phyloP scores from a whole-genome alignment of 2,329 filamentous ascomycete species.

The Colletotrichum chlorophyti region DNA sequence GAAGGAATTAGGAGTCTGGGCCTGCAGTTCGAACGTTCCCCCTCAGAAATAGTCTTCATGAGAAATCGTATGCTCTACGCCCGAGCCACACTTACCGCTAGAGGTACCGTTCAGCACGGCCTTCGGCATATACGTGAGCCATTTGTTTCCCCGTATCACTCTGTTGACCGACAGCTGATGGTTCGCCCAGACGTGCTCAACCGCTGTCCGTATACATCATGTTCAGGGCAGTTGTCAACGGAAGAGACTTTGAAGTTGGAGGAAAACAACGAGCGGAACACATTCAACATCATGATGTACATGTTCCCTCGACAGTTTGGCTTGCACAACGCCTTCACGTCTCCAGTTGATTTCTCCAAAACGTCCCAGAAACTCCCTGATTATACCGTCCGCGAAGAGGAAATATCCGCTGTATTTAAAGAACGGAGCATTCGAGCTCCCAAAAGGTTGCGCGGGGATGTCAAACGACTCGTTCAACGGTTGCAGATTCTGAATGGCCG shows the following conservation, averaged over 20 bases:
- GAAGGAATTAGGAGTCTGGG: background rate
- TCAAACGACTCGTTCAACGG: constrained; percentile 65
- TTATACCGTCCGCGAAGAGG: constrained; percentile 84
- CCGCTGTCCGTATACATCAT: constrained; percentile 55
- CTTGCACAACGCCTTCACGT: constrained; percentile 91
- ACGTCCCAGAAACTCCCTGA: constrained; percentile 81
- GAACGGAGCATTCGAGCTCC: constrained; percentile 50
- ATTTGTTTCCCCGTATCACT: background rate
- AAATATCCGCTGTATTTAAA: constrained; percentile 62
- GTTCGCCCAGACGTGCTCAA: constrained; percentile 76
- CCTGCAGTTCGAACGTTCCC: constrained; percentile 33
- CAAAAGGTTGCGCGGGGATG: constrained; percentile 71
- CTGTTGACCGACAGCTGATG: background rate
- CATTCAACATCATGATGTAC: constrained; percentile 82
- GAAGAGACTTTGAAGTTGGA: background rate
- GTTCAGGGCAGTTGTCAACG: background rate
- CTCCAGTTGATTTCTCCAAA: constrained; percentile 66
- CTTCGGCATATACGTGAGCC: constrained; percentile 80
- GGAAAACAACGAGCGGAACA: constrained; percentile 54
- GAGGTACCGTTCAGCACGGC: constrained; percentile 74
- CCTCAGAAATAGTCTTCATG: constrained; percentile 74
- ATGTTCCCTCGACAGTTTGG: constrained; percentile 92
- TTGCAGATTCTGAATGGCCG: constrained; percentile 74
- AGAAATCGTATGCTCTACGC: constrained; percentile 89
- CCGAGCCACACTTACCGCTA: constrained; percentile 72